A percentile compares a stretch with the other conserved stretches of the same genome.
phyloP scores from a whole-genome alignment of 106 monocot species.

The Apostasia ramifera region DNA sequence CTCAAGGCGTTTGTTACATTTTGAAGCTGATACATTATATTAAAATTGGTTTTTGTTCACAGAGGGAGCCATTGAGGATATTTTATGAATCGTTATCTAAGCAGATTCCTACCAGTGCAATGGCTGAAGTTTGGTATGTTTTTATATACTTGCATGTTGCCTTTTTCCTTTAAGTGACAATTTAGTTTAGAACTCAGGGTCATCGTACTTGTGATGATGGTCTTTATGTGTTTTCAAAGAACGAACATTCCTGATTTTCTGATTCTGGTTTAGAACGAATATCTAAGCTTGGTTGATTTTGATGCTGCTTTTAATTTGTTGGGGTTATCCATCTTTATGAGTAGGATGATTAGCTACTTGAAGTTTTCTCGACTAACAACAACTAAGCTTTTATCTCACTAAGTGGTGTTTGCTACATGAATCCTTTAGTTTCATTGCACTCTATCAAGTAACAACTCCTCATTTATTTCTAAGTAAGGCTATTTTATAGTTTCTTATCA shows the following conservation, averaged over 20 bases:
- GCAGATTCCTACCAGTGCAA: conserved; percentile 96
- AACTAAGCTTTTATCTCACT: too few species aligned
- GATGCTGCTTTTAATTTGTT: background rate
- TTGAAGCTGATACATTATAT: conserved; percentile 4
- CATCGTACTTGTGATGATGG: background rate
- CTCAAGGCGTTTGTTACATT: background rate
- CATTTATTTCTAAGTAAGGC: too few species aligned
- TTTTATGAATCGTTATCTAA: conserved; percentile 93
- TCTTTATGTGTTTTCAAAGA: background rate
- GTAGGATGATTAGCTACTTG: too few species aligned
- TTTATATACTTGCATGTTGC: background rate
- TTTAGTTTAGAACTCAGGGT: background rate
- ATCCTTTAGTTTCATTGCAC: too few species aligned
- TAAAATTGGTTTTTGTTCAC: conserved; percentile 12
- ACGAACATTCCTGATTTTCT: background rate
- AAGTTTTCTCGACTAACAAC: too few species aligned
- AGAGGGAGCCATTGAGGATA: conserved; percentile 95
- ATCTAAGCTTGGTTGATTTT: background rate
- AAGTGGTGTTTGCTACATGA: too few species aligned
- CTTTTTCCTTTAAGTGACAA: background rate
- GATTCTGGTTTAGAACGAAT: background rate
- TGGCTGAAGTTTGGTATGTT: conserved; percentile 92
- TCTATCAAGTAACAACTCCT: too few species aligned
- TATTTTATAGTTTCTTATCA: too few species aligned
- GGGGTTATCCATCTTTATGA: too few species aligned